Base-by-base conservation (phyloP, 2,329 filamentous ascomycete species). In the Aspergillus sp. region DNA sequence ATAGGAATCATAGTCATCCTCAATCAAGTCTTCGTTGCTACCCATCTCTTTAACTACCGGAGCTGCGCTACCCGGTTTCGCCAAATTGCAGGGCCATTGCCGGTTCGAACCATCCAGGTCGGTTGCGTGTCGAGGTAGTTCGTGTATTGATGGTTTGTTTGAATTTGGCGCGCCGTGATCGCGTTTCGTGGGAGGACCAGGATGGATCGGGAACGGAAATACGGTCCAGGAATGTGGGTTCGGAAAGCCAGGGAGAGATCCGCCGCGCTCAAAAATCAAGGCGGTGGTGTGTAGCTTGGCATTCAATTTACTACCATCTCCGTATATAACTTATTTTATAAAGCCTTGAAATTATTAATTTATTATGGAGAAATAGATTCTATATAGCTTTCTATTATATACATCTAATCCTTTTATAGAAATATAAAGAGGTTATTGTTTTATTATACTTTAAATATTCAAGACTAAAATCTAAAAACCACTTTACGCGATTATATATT, bases 1-100 rank as follows among this genome's bases (percentile, higher is more conserved):
- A 49, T 67, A 71, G 11, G 66, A 74, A 53, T 76, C 72, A 57
- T 74, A 75, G 59, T 74, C 73, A 57, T 76, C 74, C 48, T 76
- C 74, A 58, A 76, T 73, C 18, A 72, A 50, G 53, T 77, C 74
- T 26, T 74, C 52, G 66, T 56, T 26, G 66, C 61, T 24, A 62
- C 43, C 41, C 30, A 48, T 56, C 36, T 50, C 53, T 24, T 55
- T 22, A 32, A 6, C 20, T n/a, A 17, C 39, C 41, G 36, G 34
- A 15, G 13, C n/a, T 24, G 38, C 30, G 26, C 34, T 41, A 53
- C 38, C 36, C 45, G 59, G 55, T 5, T 64, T 59, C 41, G 67
- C 64, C 42, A 67, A 66, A 41, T 68, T 67, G 13, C 66, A 62
- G 12, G 71, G 67, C 74, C 73, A 76, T 70, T 74, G 68, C 54